Conservation (phyloP, 75 land plant species). For the Sequoiadendron giganteum region DNA sequence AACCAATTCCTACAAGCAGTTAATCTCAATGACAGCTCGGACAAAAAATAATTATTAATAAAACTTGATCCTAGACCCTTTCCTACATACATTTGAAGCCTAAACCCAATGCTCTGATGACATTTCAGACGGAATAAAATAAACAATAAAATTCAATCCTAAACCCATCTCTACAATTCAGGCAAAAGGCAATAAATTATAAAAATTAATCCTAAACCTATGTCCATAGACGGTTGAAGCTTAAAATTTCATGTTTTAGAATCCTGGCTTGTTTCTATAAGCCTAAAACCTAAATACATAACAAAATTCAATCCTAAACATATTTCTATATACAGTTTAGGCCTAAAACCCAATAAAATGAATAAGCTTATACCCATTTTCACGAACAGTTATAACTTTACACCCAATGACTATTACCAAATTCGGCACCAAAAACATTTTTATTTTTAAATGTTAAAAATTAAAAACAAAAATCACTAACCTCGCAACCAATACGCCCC, state of each 20-base stretch:
- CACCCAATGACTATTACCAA: not conserved
- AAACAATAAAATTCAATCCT: not conserved
- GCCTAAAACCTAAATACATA: not conserved
- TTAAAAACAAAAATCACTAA: not conserved
- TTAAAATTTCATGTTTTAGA: no score
- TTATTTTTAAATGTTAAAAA: no score
- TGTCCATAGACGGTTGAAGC: no score
- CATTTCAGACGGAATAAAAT: no score
- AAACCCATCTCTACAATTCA: not conserved
- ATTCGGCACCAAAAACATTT: not conserved
- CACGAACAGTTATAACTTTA: not conserved
- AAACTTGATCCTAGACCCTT: no score
- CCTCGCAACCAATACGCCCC: conserved; percentile 44
- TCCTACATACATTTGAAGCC: no score
- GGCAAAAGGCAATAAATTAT: no score
- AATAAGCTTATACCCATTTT: not conserved
- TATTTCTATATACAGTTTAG: not conserved
- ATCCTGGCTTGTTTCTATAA: no score
- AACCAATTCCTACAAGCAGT: not conserved
- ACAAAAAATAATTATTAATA: no score
- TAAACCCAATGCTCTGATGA: no score
- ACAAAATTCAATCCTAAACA: not conserved
- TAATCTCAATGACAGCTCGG: no score
- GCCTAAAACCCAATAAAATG: not conserved
- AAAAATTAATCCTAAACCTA: no score